Evolutionary conservation across 108 stramenopile species (phyloP).

Genomic region (Stephanodiscus triporus): DNA sequence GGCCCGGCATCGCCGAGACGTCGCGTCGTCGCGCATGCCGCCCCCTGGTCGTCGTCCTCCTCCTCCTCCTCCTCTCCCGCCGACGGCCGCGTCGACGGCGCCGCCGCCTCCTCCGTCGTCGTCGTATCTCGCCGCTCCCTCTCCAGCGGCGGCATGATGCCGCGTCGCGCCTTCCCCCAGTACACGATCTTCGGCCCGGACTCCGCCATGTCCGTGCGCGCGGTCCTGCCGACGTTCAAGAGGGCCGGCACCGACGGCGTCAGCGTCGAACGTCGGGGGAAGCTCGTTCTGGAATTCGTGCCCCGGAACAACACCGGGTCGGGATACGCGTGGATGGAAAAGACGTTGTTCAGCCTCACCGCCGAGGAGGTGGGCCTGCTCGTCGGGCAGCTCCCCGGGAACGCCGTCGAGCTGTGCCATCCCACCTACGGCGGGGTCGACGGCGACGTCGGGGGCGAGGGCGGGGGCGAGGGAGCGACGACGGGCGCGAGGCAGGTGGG

Average conservation of each 20-base stretch:
- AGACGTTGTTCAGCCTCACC: constrained; percentile 51
- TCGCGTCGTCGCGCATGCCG: neutral
- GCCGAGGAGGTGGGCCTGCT: constrained; percentile 64
- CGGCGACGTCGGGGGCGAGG: constrained; percentile 5
- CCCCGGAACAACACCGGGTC: constrained; percentile 42
- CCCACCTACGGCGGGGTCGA: neutral
- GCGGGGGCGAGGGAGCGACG: constrained; percentile 7
- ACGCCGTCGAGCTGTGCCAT: constrained; percentile 53
- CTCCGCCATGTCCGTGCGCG: constrained; percentile 49
- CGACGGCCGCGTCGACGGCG: neutral
- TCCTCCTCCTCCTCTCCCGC: too few relatives aligned
- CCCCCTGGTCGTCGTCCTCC: neutral
- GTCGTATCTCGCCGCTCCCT: constrained; percentile 17
- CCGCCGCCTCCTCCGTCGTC: neutral
- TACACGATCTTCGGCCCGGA: constrained; percentile 58
- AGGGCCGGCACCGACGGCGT: constrained; percentile 31
- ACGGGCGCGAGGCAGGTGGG: constrained; percentile 14
- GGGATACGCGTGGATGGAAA: constrained; percentile 36
- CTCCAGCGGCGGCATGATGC: constrained; percentile 26
- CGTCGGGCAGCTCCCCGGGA: constrained; percentile 48
- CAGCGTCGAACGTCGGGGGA: constrained; percentile 49
- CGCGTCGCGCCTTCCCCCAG: constrained; percentile 57
- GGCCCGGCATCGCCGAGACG: neutral
- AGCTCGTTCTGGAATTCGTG: constrained; percentile 58
- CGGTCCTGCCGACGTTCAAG: constrained; percentile 60